Base-by-base conservation (phyloP, 768 basidiomycete species). In the Hydnum rufescens region DNA sequence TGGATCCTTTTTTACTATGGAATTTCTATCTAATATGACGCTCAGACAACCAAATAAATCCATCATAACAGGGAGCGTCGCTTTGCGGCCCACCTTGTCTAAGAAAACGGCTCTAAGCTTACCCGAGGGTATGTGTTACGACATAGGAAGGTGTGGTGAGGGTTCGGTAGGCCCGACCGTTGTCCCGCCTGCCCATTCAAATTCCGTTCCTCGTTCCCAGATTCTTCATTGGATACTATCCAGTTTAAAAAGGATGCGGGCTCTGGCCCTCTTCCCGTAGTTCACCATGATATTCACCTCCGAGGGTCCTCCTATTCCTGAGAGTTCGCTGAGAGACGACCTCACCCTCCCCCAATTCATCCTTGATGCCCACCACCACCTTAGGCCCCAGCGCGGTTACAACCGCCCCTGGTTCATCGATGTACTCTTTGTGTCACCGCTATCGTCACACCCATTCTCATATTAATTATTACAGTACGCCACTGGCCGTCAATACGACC, bases 31-130 rank as follows among this genome's bases (percentile, higher is more conserved):
- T 13, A 6, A 42, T 13, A 19, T 53, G 5, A 5, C 28, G 36
- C 49, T 26, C 55, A 58, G 53, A 53, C 51, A 73, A 23, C 60
- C 70, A 6, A 64, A 66, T 4, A 69, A 75, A 32, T 70, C 77
- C 18, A 79, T 80, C 2, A 70, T 86, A n/a, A 79, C 85, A 5
- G 88, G 88, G 0, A 74, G 86, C 25, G 76, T 92, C 23, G 80
- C 88, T 29, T 83, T 85, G 4, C 75, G 88, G 56, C 76, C 89
- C 32, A 66, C 71, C 28, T 82, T 86, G 43, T 69, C 86, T 26
- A 75, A 92, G 31, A 85, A 97, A n/a, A n/a, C n/a, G n/a, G n/a
- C n/a, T n/a, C n/a, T n/a, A n/a, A n/a, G n/a, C n/a, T n/a, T n/a
- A n/a, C n/a, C n/a, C n/a, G n/a, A n/a, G n/a, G n/a, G n/a, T n/a